A percentile compares a stretch with the other conserved stretches of the same genome.
phyloP scores from a whole-genome alignment of 179 eudicot genomes.

The Spergularia azorica region DNA sequence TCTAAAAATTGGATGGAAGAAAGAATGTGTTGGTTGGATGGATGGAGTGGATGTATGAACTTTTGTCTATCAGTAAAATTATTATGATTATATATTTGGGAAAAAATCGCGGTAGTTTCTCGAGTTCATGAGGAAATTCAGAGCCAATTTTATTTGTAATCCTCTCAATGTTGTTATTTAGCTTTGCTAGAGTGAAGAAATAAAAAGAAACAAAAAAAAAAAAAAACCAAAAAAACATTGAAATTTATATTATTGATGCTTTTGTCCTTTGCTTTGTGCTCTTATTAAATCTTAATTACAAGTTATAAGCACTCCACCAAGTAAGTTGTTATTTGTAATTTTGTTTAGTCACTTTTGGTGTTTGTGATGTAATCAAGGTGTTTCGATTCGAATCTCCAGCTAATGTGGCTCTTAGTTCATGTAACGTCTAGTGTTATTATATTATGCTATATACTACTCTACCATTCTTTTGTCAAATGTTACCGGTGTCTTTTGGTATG shows the following conservation, averaged over 20 bases:
- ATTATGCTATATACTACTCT: too few species aligned
- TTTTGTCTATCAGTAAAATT: constrained; percentile 9
- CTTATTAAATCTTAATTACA: too few species aligned
- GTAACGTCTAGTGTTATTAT: not conserved
- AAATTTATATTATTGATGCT: not conserved
- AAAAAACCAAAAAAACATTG: not conserved
- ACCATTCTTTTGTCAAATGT: not conserved
- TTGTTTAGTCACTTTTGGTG: constrained; percentile 1
- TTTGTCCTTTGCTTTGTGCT: not conserved
- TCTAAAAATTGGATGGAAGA: constrained; percentile 26
- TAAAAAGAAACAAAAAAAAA: not conserved
- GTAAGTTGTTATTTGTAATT: too few species aligned
- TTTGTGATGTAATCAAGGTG: constrained; percentile 11
- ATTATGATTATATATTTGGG: not conserved
- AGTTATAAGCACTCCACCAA: not conserved
- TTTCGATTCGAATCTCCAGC: constrained; percentile 14
- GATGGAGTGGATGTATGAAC: constrained; percentile 20
- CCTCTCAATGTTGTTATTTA: not conserved
- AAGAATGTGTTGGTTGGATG: not conserved
- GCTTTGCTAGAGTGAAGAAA: not conserved
- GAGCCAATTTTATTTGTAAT: constrained; percentile 1
- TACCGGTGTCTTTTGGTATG: not conserved
- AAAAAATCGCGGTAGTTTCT: not conserved
- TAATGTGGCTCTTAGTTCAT: constrained; percentile 1
- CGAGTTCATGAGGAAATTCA: not conserved